These are phyloP conservation scores for Teratosphaeriaceae sp. DNA, from an alignment of 2,329 filamentous ascomycete species.

Conservation along the genomic window DNA sequence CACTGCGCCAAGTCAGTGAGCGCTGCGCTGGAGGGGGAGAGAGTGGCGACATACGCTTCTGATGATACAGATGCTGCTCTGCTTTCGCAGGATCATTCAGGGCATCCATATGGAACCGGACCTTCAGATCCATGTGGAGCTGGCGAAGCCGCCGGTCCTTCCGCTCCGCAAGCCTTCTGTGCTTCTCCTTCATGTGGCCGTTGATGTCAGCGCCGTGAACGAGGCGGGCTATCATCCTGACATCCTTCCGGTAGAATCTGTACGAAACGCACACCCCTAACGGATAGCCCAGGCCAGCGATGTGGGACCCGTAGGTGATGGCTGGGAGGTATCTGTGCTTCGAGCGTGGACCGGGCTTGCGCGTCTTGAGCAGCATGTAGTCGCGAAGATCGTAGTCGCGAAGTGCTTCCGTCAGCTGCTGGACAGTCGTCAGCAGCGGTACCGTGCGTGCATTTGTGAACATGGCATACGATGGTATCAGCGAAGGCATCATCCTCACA, in stretches of 20 bases:
- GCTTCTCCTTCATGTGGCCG: constrained; percentile 7
- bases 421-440: background rate
- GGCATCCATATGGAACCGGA: constrained; percentile 8
- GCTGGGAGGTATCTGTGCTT: constrained; percentile 7
- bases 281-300: background rate
- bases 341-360: constrained; percentile 9
- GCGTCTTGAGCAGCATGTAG: constrained; percentile 11
- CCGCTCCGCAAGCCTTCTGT: background rate
- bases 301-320: constrained; percentile 8
- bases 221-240: constrained; percentile 7
- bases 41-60: too few species aligned
- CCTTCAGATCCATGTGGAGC: constrained; percentile 5
- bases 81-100: background rate
- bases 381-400: constrained; percentile 8
- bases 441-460: background rate
- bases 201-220: constrained; percentile 9
- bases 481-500: background rate
- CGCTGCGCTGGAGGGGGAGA: too few species aligned
- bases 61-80: too few species aligned
- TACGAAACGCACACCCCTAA: constrained; percentile 9
- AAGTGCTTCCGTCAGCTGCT: constrained; percentile 8
- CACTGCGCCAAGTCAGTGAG: too few species aligned
- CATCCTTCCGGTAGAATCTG: constrained; percentile 7
- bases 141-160: background rate
- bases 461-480: background rate